Base-by-base conservation (phyloP, 495 filamentous ascomycete species). In the Talaromyces nanjingensis region DNA sequence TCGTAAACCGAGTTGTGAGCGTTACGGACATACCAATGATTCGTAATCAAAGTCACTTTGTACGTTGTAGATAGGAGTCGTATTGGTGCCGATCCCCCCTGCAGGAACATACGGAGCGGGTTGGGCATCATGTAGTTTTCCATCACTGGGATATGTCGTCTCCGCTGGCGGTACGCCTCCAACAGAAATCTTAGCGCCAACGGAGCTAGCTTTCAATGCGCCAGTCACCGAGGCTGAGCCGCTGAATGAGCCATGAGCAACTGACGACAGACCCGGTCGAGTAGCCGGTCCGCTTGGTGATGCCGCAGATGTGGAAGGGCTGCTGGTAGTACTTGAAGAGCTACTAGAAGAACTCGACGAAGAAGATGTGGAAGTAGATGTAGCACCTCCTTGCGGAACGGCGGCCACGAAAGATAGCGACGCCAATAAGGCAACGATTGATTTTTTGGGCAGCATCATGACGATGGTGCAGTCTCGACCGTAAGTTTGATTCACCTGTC, bases 41-140 rank as follows among this genome's bases (percentile, higher is more conserved):
- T 91, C 75, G 70, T 85, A 92, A 68, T 91, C 89, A 66, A 90
- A 92, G 65, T 92, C 90, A 61, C 85, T 87, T 53, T 87, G 73
- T 0, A 86, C 79, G 16, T 83, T 82, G 72, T 96, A 96, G 1
- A 91, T 84, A 2, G 92, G 92, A 31, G 73, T 71, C 2, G 81
- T 83, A 65, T 93, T 93, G n/a, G 90, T 93, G 4, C 89, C 90
- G 0, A 91, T 71, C 0, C 92, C 92, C 63, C 92, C 91, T 5
- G 78, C 82, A 0, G 91, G 91, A 0, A 81, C 84, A 75, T 87
- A 96, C 0, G 90, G 90, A 31, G 84, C 87, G 2, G 91, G 89
- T 72, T 88, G 70, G 3, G 83, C 77, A 22, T 85, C 70, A 25
- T 86, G 80, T 12, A 92, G 84, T 22, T 81, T 68, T n/a, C 92